Evolutionary conservation across 306 rosid species (phyloP).

Genomic region (Comarum palustre): DNA sequence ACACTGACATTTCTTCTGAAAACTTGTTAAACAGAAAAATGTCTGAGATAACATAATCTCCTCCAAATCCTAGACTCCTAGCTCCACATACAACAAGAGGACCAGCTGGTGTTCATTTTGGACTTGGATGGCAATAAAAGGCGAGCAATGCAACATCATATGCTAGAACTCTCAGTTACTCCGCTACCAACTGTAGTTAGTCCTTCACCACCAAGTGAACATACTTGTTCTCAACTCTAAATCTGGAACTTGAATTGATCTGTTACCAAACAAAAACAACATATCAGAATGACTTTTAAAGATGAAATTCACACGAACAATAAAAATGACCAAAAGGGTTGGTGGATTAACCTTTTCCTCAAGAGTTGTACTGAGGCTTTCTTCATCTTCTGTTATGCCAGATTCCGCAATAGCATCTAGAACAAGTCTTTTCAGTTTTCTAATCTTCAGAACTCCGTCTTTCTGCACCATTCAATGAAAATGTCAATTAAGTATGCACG

Average conservation of each 20-base stretch:
- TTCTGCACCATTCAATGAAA: slow-evolving; percentile 46
- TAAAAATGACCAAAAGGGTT: too few species aligned
- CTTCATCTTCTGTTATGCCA: slow-evolving; percentile 55
- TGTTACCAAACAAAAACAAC: slow-evolving; percentile 26
- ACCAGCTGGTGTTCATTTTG: background rate
- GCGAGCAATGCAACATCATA: slow-evolving; percentile 19
- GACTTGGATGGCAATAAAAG: slow-evolving; percentile 13
- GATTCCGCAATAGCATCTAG: slow-evolving; percentile 60
- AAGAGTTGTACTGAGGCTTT: slow-evolving; percentile 43
- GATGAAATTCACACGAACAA: too few species aligned
- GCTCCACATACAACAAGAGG: slow-evolving; percentile 8
- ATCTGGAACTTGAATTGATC: slow-evolving; percentile 83
- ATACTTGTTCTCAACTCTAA: slow-evolving; percentile 56
- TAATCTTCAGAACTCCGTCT: slow-evolving; percentile 71
- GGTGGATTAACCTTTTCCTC: slow-evolving; percentile 51
- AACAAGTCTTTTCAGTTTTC: slow-evolving; percentile 61
- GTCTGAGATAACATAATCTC: background rate
- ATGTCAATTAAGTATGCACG: background rate
- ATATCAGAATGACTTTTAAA: too few species aligned
- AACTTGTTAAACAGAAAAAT: background rate
- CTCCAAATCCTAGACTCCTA: background rate
- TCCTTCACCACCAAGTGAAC: slow-evolving; percentile 61
- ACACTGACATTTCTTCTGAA: slow-evolving; percentile 7
- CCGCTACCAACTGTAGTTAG: slow-evolving; percentile 20
- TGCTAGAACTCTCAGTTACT: slow-evolving; percentile 2